Evolutionary conservation across 2,329 filamentous ascomycete genomes (phyloP), one percentile per base, ranked within the genome.

Genomic region (Herpotrichia juniperi): DNA sequence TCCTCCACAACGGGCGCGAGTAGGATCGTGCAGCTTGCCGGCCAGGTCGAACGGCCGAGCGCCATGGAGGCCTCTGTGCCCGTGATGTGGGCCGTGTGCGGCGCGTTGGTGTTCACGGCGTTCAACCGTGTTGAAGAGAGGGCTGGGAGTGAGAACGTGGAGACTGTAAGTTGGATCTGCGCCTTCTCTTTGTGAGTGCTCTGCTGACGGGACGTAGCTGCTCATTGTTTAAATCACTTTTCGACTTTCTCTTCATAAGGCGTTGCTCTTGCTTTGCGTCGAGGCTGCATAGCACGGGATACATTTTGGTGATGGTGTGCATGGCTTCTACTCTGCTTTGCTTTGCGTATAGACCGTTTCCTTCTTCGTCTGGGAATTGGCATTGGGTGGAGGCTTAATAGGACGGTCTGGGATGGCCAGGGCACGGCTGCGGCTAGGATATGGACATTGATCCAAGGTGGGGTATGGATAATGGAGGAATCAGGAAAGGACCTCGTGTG

Each of bases 61-160:
- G 50, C 62, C 9, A 45, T 69, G 43, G 69, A 73, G 54, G 59
- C 62, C 45, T 61, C 64, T 5, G 63, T 73, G 8, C 69, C 69
- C 17, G 42, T 68, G 17, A 59, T 71, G 57, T 73, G 69, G 68
- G 61, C 55, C 11, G 45, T 65, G 3, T 68, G 61, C 45, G 69
- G 66, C 16, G 66, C 50, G 5, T 49, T 68, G 28, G 61, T 60
- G 28, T 67, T 52, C 52, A 55, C 63, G 5, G 66, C 65, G 2
- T 73, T 63, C 62, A 67, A 64, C 54, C 59, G 69, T 21, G 62
- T 67, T 51, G 66, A 61, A 24, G 67, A 68, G 48, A 58, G 58
- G 22, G 57, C 21, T 9, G 63, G 59, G 1, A 57, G 50, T 44
- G 59, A 56, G 21, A 57, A 69, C 42, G 67, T 71, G 2, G 67